Conservation (phyloP, 225 moss, liverwort and hornwort genomes). For the Pseudisothecium myosuroides region DNA sequence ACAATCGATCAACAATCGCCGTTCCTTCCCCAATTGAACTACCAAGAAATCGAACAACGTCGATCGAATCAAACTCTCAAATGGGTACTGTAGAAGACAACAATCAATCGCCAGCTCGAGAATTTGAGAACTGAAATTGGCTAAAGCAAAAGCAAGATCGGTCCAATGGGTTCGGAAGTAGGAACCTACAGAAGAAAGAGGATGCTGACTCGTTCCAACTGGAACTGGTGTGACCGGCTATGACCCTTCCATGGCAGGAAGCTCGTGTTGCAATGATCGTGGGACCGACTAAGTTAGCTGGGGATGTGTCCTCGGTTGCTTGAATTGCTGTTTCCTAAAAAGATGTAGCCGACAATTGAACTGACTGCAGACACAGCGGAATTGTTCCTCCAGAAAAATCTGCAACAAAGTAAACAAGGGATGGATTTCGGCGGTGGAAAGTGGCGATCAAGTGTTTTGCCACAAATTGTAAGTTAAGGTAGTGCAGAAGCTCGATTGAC, state of each 20-base stretch:
- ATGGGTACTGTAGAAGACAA: neutral
- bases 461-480: neutral
- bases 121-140: neutral
- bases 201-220: slow-evolving; percentile 9
- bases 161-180: neutral
- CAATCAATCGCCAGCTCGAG: neutral
- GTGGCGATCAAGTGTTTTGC: neutral
- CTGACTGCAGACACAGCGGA: neutral
- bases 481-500: neutral
- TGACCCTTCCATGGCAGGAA: neutral
- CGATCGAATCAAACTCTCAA: neutral
- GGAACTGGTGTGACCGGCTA: neutral
- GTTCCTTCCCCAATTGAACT: neutral
- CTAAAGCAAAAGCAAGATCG: neutral
- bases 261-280: neutral
- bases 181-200: neutral
- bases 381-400: neutral
- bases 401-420: neutral
- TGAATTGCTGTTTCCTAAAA: neutral
- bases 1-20: neutral
- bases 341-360: neutral
- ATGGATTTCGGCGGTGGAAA: neutral
- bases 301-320: neutral
- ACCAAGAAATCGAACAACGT: neutral
- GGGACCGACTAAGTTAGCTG: neutral